These are phyloP conservation scores for Eimeria necatrix DNA, from an alignment of 169 alveolate genomes.

Conservation along the genomic window DNA sequence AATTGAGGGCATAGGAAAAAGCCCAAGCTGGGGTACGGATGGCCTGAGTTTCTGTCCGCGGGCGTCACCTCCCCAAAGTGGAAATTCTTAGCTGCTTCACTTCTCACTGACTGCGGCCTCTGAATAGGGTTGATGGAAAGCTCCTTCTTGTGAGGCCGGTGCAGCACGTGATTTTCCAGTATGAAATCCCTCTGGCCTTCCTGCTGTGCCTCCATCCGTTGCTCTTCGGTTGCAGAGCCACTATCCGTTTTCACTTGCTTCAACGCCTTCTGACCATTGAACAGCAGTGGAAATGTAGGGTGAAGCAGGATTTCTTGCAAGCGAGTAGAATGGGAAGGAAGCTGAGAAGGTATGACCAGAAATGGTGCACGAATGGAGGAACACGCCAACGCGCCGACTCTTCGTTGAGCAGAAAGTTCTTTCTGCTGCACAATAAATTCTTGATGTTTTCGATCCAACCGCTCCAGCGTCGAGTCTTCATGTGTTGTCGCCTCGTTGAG, in stretches of 20 bases:
- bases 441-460: not conserved
- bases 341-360: too few species aligned
- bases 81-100: not conserved
- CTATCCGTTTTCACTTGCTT: conserved; percentile 3
- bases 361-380: not conserved
- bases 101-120: not conserved
- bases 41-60: too few species aligned
- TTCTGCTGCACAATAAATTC: not conserved
- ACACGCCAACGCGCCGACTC: not conserved
- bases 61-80: too few species aligned
- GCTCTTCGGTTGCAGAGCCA: not conserved
- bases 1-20: too few species aligned
- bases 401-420: not conserved
- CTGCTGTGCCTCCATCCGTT: not conserved
- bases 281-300: not conserved
- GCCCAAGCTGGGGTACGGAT: too few species aligned
- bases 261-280: not conserved
- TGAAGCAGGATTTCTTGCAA: not conserved
- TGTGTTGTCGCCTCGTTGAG: not conserved
- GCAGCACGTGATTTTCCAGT: not conserved
- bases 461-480: not conserved
- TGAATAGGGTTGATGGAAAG: not conserved
- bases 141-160: not conserved
- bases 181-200: not conserved
- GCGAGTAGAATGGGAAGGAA: not conserved